Conservation (phyloP, 1,284 basidiomycete species). For the Ceratobasidium sp. region DNA sequence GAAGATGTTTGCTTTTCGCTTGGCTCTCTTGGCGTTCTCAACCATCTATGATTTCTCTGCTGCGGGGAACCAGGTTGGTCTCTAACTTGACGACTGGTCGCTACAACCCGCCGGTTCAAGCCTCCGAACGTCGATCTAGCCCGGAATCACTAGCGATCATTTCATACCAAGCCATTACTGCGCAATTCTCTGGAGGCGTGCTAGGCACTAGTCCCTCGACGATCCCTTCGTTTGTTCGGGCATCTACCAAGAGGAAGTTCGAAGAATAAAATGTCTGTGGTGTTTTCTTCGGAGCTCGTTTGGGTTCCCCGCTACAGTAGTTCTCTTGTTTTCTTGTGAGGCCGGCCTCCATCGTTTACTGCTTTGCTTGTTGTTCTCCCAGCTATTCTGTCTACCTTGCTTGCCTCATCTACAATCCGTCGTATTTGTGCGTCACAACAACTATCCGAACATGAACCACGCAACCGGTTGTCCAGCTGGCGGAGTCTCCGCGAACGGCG, state of each 20-base stretch:
- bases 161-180: background rate
- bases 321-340: background rate
- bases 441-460: background rate
- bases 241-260: no score
- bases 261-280: no score
- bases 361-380: background rate
- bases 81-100: slow-evolving; percentile 1
- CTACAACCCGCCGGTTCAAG: background rate
- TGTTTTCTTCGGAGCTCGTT: no score
- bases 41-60: slow-evolving; percentile 17
- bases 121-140: background rate
- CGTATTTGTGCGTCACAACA: background rate
- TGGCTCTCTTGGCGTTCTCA: slow-evolving; percentile 23
- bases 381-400: background rate
- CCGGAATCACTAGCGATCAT: background rate
- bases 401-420: background rate
- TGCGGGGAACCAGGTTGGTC: background rate
- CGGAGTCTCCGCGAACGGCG: background rate
- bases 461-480: background rate
- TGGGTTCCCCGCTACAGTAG: no score
- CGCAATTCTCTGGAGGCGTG: no score
- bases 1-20: slow-evolving; percentile 1
- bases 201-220: background rate
- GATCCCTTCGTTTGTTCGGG: background rate
- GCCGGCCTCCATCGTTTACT: background rate